Conservation (phyloP, 1,284 basidiomycete species). For the Bondarzewia mesenterica region DNA sequence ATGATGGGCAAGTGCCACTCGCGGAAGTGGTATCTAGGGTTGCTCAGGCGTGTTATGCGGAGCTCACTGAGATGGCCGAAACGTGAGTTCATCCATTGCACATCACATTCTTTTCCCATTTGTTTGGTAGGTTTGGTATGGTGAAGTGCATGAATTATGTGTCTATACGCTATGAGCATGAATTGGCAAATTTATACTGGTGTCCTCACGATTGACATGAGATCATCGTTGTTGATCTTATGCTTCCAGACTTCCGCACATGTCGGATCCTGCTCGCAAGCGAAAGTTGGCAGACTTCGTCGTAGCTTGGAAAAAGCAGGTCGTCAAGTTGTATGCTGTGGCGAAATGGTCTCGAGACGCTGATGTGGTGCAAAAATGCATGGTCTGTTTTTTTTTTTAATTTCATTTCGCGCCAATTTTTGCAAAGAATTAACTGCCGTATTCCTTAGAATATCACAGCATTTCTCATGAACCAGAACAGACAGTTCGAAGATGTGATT, state of each 20-base stretch:
- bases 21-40: constrained; percentile 71
- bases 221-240: no score
- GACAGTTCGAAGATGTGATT: constrained; percentile 72
- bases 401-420: not conserved
- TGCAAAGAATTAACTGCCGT: not conserved
- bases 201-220: no score
- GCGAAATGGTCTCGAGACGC: constrained; percentile 80
- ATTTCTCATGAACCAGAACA: constrained; percentile 78
- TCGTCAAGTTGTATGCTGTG: constrained; percentile 83
- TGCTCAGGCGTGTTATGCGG: constrained; percentile 75
- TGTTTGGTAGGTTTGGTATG: no score
- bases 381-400: constrained; percentile 40
- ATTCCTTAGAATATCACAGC: constrained; percentile 66
- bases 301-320: constrained; percentile 80
- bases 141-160: no score
- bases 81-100: constrained; percentile 47
- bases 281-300: constrained; percentile 82
- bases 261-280: constrained; percentile 78
- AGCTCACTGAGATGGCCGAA: constrained; percentile 78
- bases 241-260: constrained; percentile 62
- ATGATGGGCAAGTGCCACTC: constrained; percentile 68
- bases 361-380: constrained; percentile 73
- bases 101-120: not conserved
- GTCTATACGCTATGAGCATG: no score
- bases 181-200: no score